Percentiles rank a stretch among this genome's conserved stretches.
phyloP scores from a whole-genome alignment of 495 filamentous ascomycete species.

The Penicillium angulare region DNA sequence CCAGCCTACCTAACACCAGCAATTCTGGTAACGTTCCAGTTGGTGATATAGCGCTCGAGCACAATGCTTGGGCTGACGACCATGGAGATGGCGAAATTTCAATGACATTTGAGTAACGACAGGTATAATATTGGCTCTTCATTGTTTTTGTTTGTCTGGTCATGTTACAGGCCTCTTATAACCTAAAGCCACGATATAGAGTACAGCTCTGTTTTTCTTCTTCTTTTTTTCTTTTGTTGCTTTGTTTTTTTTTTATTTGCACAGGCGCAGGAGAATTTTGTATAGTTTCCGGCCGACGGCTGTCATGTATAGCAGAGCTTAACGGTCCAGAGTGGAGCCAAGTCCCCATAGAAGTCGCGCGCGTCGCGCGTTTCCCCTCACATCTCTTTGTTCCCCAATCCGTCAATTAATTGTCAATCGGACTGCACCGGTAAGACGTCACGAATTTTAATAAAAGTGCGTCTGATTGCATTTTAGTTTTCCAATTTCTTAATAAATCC shows the following conservation, averaged over 20 bases:
- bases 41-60: constrained; percentile 49
- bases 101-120: constrained; percentile 56
- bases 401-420: neutral
- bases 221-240: constrained; percentile 9
- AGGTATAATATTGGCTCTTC: constrained; percentile 6
- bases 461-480: neutral
- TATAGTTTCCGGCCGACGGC: constrained; percentile 9
- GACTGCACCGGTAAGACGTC: neutral
- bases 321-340: neutral
- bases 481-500: neutral
- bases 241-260: constrained; percentile 8
- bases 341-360: neutral
- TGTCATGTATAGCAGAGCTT: constrained; percentile 12
- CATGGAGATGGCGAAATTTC: constrained; percentile 52
- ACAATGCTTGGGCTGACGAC: constrained; percentile 81
- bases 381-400: neutral
- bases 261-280: constrained; percentile 3
- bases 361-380: constrained; percentile 16
- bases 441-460: neutral
- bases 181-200: too few species aligned
- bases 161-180: neutral
- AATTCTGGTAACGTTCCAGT: constrained; percentile 23
- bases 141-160: constrained; percentile 7
- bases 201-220: too few species aligned
- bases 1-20: constrained; percentile 31